These are phyloP conservation scores for Puccinia coronata DNA, from an alignment of 1,284 basidiomycete genomes.

Conservation along the genomic window DNA sequence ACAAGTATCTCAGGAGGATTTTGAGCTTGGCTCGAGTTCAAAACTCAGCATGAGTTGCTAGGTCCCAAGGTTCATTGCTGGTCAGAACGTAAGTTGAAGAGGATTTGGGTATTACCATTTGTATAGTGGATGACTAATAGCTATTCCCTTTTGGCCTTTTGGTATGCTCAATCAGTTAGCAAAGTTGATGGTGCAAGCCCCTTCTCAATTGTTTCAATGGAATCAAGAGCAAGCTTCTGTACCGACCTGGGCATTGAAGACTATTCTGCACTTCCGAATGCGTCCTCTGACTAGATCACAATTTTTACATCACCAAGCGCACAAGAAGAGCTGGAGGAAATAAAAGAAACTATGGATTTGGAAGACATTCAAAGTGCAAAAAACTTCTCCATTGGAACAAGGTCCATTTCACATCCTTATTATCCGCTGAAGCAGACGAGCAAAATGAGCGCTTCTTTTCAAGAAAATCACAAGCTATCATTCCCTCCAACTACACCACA, in stretches of 20 bases:
- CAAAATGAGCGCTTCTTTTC: not conserved
- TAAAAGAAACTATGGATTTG: not conserved
- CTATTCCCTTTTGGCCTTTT: too few relatives aligned
- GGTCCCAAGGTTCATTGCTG: constrained; percentile 27
- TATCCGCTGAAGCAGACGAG: not conserved
- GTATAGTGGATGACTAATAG: too few relatives aligned
- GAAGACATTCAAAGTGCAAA: not conserved
- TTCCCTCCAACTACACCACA: not conserved
- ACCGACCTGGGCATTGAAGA: not conserved
- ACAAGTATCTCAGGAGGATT: constrained; percentile 1
- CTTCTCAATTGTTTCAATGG: constrained; percentile 22
- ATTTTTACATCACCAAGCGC: not conserved
- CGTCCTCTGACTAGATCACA: not conserved
- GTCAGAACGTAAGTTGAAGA: constrained; percentile 18
- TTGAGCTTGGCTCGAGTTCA: not conserved
- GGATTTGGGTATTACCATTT: not conserved
- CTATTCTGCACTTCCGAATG: constrained; percentile 10
- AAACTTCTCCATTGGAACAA: not conserved
- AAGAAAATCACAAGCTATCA: not conserved
- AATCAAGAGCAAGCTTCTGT: not conserved
- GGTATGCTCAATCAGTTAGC: not conserved
- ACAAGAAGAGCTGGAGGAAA: not conserved
- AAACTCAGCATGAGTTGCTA: not conserved
- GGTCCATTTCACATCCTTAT: constrained; percentile 15
- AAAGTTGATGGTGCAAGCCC: constrained; percentile 18